A percentile compares a stretch with the other conserved stretches of the same genome.
phyloP scores from a whole-genome alignment of 805 yeast species.

The Lachancea nothofagi region DNA sequence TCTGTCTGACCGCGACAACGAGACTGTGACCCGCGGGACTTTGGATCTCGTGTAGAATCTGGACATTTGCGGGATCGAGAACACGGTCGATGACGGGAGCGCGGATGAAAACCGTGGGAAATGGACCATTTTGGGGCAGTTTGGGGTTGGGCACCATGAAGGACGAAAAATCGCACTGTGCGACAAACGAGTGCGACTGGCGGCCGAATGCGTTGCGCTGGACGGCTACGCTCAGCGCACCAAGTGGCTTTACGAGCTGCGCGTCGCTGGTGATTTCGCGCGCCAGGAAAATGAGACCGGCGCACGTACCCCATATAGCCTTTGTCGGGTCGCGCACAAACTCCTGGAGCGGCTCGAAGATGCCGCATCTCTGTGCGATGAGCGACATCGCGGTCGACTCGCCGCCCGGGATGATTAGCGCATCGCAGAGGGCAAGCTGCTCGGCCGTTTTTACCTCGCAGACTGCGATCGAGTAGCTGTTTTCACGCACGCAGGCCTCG shows the following conservation, averaged over 20 bases:
- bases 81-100: constrained; percentile 60
- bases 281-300: constrained; percentile 68
- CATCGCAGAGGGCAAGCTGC: constrained; percentile 49
- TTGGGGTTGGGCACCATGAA: constrained; percentile 28
- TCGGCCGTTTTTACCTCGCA: constrained; percentile 47
- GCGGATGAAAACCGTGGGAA: constrained; percentile 55
- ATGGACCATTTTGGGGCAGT: constrained; percentile 32
- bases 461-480: constrained; percentile 23
- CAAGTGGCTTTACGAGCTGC: constrained; percentile 50
- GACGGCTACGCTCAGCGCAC: constrained; percentile 60
- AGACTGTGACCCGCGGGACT: constrained; percentile 26
- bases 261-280: constrained; percentile 47
- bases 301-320: constrained; percentile 84
- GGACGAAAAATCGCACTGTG: constrained; percentile 37
- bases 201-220: constrained; percentile 75
- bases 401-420: constrained; percentile 64
- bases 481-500: constrained; percentile 30
- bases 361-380: constrained; percentile 58
- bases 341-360: constrained; percentile 48
- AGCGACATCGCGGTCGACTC: constrained; percentile 67
- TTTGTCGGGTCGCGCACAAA: constrained; percentile 44
- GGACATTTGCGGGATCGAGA: constrained; percentile 27
- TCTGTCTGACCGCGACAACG: constrained; percentile 71
- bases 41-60: constrained; percentile 39
- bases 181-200: constrained; percentile 61